Evolutionary conservation across 805 yeast genomes (phyloP).

Genomic region (Lachancea sp.): DNA sequence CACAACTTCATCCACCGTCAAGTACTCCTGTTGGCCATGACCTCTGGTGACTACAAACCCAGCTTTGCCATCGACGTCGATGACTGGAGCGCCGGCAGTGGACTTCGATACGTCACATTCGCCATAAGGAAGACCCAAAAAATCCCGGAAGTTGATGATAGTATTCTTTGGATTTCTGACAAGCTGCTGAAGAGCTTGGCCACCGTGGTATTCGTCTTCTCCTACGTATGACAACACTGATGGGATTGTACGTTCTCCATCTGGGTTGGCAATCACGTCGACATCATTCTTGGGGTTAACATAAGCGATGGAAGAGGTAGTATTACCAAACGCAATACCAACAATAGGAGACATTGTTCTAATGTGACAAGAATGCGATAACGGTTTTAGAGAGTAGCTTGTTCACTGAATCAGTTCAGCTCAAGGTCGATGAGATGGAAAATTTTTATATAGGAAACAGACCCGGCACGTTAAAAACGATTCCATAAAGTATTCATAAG

Average conservation of each 20-base stretch:
- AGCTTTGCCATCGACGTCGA: constrained; percentile 48
- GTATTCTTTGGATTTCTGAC: constrained; percentile 87
- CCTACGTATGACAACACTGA: constrained; percentile 89
- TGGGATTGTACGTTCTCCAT: constrained; percentile 96
- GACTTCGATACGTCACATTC: constrained; percentile 63
- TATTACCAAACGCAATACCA: constrained; percentile 95
- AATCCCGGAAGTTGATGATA: constrained; percentile 87
- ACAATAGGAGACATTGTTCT: constrained; percentile 49
- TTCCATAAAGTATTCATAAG: background rate
- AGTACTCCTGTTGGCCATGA: constrained; percentile 45
- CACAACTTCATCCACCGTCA: constrained; percentile 71
- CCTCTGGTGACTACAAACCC: constrained; percentile 54
- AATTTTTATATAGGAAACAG: constrained; percentile 2
- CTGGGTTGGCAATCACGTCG: constrained; percentile 97
- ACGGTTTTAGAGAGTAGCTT: too few species aligned
- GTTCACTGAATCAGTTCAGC: background rate
- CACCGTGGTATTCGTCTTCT: constrained; percentile 93
- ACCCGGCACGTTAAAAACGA: background rate
- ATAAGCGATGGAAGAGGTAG: constrained; percentile 89
- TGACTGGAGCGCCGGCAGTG: constrained; percentile 44
- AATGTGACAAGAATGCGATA: background rate
- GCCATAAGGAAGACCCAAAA: constrained; percentile 66
- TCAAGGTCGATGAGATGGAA: constrained; percentile 9
- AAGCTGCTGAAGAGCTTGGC: constrained; percentile 89
- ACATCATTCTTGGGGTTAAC: constrained; percentile 78